phyloP scores from a whole-genome alignment of 768 basidiomycete species.

The Ephemerocybe angulata region DNA sequence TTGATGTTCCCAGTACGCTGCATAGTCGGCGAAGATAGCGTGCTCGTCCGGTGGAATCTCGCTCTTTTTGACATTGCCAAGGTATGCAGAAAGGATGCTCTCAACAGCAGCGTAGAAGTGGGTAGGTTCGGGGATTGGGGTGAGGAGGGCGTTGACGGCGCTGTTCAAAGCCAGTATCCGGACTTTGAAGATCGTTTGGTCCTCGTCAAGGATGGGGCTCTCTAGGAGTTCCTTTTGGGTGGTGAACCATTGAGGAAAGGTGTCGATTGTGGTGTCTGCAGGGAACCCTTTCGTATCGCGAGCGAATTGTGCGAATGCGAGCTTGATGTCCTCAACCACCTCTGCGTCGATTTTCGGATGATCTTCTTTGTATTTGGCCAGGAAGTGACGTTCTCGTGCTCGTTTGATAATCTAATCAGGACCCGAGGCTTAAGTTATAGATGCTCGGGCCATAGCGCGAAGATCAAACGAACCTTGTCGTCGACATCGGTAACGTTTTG shows the following conservation, averaged over 20 bases:
- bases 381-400: slow-evolving; percentile 75
- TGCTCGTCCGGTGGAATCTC: slow-evolving; percentile 9
- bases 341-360: slow-evolving; percentile 8
- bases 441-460: neutral
- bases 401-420: slow-evolving; percentile 80
- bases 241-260: slow-evolving; percentile 1
- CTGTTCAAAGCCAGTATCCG: slow-evolving; percentile 9
- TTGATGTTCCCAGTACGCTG: slow-evolving; percentile 83
- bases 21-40: slow-evolving; percentile 32
- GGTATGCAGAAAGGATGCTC: slow-evolving; percentile 6
- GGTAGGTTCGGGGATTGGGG: neutral
- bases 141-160: slow-evolving; percentile 5
- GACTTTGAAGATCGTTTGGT: slow-evolving; percentile 10
- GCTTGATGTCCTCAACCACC: neutral
- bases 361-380: slow-evolving; percentile 47
- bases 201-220: slow-evolving; percentile 8
- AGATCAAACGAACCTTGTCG: slow-evolving; percentile 71
- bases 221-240: slow-evolving; percentile 8
- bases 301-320: slow-evolving; percentile 7
- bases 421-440: too few species aligned
- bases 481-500: slow-evolving; percentile 99
- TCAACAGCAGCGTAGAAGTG: slow-evolving; percentile 3
- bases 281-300: slow-evolving; percentile 10
- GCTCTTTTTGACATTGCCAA: slow-evolving; percentile 8
- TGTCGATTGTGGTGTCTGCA: slow-evolving; percentile 4